Evolutionary conservation across 371 early-diverging fungal species (phyloP).

Genomic region (Globomyces sp.): DNA sequence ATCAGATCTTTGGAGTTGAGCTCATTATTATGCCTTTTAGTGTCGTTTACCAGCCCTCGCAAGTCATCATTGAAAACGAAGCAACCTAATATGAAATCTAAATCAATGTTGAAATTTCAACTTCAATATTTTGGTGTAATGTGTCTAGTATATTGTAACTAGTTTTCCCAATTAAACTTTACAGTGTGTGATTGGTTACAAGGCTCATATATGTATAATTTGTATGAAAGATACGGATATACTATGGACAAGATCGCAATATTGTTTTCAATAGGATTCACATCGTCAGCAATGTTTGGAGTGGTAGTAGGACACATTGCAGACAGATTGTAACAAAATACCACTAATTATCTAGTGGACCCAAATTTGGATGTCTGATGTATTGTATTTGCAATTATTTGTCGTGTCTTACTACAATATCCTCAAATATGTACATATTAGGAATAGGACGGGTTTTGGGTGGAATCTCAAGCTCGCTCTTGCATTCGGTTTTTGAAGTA

Average conservation of each 20-base stretch:
- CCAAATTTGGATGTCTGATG: conserved; percentile 59
- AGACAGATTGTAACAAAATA: conserved; percentile 62
- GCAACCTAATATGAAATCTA: no score
- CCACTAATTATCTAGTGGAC: conserved; percentile 50
- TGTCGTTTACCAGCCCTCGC: no score
- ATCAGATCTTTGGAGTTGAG: no score
- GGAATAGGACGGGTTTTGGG: conserved; percentile 65
- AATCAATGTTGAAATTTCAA: no score
- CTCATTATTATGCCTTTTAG: no score
- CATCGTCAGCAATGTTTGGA: conserved; percentile 71
- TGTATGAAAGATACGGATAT: conserved; percentile 65
- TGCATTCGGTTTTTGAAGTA: conserved; percentile 75
- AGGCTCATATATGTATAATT: conserved; percentile 55
- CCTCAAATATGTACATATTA: conserved; percentile 51
- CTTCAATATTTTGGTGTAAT: no score
- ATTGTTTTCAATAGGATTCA: conserved; percentile 71
- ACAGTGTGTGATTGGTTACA: no score
- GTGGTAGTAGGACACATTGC: conserved; percentile 70
- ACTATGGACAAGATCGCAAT: conserved; percentile 61
- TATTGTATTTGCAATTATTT: conserved; percentile 61
- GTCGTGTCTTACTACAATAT: conserved; percentile 59
- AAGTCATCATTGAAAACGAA: no score
- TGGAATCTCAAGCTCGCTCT: conserved; percentile 66
- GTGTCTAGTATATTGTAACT: no score
- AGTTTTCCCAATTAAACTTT: no score